Base-by-base conservation (phyloP, 2,329 filamentous ascomycete species). In the Colletotrichum incanum region DNA sequence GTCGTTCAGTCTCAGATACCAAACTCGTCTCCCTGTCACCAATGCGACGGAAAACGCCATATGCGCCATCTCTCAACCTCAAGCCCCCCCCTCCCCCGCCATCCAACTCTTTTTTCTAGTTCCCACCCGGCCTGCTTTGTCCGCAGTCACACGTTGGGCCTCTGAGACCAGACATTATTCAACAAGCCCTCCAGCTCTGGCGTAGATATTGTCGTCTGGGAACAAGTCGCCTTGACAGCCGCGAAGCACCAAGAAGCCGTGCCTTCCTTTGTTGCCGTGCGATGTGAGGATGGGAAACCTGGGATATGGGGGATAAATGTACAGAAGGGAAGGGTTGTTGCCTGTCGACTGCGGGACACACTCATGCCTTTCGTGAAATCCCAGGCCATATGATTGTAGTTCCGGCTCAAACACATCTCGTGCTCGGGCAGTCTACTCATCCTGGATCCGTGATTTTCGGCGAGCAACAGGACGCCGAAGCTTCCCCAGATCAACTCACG, bases 1-100 rank as follows among this genome's bases (percentile, higher is more conserved):
- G 20, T 37, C n/a, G 47, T 64, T 49, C 28, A 56, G 74, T 74
- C 73, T 75, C 71, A 65, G 65, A 74, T 72, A 63, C 66, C 63
- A 74, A 75, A 71, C 73, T 54, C 58, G 65, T 65, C 63, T 62
- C 66, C 61, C 61, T 50, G n/a, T 73, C 60, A 67, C 37, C 50
- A 58, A 28, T 49, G 39, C 45, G 60, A 55, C 39, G 26, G 31
- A 16, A 59, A 71, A 23, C 11, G 34, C 65, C 34, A 28, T 37
- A 26, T 18, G 26, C 47, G 20, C 43, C 37, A 37, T 39, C 16
- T 50, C 47, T 18, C 37, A 12, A 67, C 9, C 45, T 47, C 37
- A 8, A 62, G 47, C 31, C n/a, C 45, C 26, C 23, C 39, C 39
- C 16, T 45, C 26, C n/a, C n/a, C n/a, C n/a, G n/a, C n/a, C n/a